Conservation (phyloP, 108 stramenopile genomes). For the Asterionellopsis glacialis region DNA sequence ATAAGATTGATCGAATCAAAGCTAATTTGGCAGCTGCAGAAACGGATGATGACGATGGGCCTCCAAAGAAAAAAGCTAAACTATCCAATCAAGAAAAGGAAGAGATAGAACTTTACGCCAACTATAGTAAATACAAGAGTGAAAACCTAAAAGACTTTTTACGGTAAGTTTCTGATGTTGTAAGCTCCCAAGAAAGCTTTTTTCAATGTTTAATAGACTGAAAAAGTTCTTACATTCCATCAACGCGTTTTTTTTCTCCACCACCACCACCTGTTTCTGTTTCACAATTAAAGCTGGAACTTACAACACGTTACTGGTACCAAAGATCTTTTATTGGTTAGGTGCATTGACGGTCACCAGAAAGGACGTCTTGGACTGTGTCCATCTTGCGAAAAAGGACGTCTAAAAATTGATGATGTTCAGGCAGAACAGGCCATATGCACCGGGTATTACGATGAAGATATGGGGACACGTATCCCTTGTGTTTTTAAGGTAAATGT, state of each 20-base stretch:
- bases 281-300: conserved; percentile 47
- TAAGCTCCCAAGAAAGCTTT: background rate
- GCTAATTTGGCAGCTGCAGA: conserved; percentile 8
- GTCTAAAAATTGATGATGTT: conserved; percentile 51
- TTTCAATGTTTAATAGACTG: background rate
- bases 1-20: conserved; percentile 16
- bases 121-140: conserved; percentile 37
- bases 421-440: conserved; percentile 39
- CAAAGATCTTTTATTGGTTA: conserved; percentile 59
- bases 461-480: conserved; percentile 12
- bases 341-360: conserved; percentile 63
- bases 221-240: background rate
- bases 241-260: background rate
- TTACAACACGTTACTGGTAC: conserved; percentile 46
- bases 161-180: conserved; percentile 18
- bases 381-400: conserved; percentile 50
- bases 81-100: conserved; percentile 8
- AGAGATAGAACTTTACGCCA: conserved; percentile 11
- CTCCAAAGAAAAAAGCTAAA: conserved; percentile 8
- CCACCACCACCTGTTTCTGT: no score
- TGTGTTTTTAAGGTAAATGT: conserved; percentile 21
- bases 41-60: conserved; percentile 10
- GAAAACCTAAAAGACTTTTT: conserved; percentile 66
- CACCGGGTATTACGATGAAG: conserved; percentile 68
- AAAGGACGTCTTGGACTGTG: conserved; percentile 71